These are phyloP conservation scores for Avena sativa DNA, from an alignment of 176 grass and related monocot genomes.

Conservation along the genomic window DNA sequence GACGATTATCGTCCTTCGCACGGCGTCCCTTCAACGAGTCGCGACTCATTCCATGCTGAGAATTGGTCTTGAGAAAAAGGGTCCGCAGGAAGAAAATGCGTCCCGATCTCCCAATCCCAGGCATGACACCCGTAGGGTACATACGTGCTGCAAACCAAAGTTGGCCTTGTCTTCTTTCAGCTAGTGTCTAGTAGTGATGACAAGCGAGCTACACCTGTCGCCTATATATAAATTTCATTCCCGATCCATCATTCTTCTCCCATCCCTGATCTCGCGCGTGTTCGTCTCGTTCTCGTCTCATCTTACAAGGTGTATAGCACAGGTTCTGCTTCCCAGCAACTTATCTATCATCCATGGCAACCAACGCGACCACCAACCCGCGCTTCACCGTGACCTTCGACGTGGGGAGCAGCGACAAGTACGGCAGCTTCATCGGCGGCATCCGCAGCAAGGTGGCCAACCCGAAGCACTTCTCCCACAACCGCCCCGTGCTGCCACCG, in stretches of 20 bases:
- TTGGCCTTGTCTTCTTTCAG: background rate
- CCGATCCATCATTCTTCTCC: background rate
- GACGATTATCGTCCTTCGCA: background rate
- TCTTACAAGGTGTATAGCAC: background rate
- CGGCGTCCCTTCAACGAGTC: background rate
- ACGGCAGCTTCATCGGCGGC: constrained; percentile 26
- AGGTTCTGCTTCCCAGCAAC: background rate
- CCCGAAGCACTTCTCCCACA: constrained; percentile 36
- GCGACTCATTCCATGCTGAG: background rate
- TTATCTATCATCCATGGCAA: background rate
- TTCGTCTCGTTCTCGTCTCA: background rate
- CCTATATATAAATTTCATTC: constrained; percentile 18
- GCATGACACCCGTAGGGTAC: background rate
- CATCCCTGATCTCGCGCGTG: background rate
- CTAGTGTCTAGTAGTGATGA: background rate
- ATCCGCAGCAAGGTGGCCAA: constrained; percentile 21
- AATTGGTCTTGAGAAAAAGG: background rate
- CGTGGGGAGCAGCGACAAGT: constrained; percentile 36
- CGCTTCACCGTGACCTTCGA: constrained; percentile 34
- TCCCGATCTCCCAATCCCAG: background rate
- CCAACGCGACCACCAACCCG: background rate
- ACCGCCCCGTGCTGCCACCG: constrained; percentile 39
- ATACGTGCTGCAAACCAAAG: background rate
- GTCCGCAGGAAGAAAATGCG: background rate
- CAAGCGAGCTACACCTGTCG: background rate